Base-by-base conservation (phyloP, 176 grass and related monocot genomes). In the Musa itinerans region DNA sequence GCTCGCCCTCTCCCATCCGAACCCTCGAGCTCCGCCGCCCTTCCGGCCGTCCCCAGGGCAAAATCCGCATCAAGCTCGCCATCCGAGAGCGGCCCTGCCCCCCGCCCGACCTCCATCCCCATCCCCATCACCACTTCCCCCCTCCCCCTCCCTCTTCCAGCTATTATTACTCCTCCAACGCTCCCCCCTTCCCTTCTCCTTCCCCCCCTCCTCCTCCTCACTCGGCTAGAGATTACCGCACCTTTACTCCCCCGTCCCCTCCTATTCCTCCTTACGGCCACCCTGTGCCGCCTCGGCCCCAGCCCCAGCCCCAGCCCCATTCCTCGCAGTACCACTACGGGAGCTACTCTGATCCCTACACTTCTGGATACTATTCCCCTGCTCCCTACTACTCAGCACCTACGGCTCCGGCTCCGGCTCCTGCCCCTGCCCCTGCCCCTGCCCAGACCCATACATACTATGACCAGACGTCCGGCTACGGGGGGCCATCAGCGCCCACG, bases 1-100 rank as follows among this genome's bases (percentile, higher is more conserved):
- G 59, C 58, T 43, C 77, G 69, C 72, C 80, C 53, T 29, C 76
- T 27, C 24, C 78, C 19, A 83, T 98, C 88, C 90, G 64, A 56
- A 83, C 82, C 22, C 86, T 93, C 8, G 88, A 87, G 16, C 88
- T 93, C 72, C 81, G 85, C 53, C 94, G 94, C 75, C 90, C 94
- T 21, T 98, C 90, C 8, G 94, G 90, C 14, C 90, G 90, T 1
- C 94, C 90, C 3, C 94, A 98, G 64, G 90, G 95, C 16, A 94
- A 93, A 84, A 68, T 98, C 72, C 85, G 86, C 26, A 79, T 98
- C 81, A 85, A 89, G 80, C 53, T 98, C 49, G 79, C 88, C 51
- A 61, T 98, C 27, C 84, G 86, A 21, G 88, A 93, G 83, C 90
- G 80, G 25, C 76, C 87, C 17, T 70, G 59, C 23, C 85, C 87